phyloP scores from a whole-genome alignment of 2,329 filamentous ascomycete genomes.

The Cladobotryum mycophilum region DNA sequence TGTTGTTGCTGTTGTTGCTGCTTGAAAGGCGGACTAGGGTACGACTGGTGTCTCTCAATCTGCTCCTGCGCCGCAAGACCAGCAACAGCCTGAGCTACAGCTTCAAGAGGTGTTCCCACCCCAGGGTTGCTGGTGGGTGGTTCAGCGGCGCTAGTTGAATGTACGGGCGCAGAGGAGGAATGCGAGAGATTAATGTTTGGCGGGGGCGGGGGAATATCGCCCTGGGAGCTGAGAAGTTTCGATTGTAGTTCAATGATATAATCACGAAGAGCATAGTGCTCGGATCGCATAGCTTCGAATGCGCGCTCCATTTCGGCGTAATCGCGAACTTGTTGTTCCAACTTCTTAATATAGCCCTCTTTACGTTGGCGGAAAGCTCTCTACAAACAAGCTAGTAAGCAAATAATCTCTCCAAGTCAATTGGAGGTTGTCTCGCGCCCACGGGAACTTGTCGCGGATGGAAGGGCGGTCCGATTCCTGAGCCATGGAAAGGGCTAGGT shows the following conservation, averaged over 20 bases:
- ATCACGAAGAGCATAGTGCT: conserved; percentile 86
- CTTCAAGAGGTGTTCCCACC: conserved; percentile 37
- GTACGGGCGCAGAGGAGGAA: conserved; percentile 19
- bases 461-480: not conserved
- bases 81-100: conserved; percentile 44
- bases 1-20: conserved; percentile 27
- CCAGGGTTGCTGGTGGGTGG: conserved; percentile 19
- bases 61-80: conserved; percentile 38
- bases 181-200: conserved; percentile 63
- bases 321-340: conserved; percentile 88
- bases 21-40: conserved; percentile 29
- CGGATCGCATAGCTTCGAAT: conserved; percentile 73
- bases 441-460: not conserved
- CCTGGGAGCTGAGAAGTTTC: conserved; percentile 73
- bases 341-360: conserved; percentile 95
- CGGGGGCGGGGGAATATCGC: conserved; percentile 79
- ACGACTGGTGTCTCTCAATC: conserved; percentile 31
- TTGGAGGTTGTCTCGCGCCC: not conserved
- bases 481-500: not conserved
- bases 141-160: conserved; percentile 19
- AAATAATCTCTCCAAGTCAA: not conserved
- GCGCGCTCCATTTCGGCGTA: conserved; percentile 67
- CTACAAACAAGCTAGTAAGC: conserved; percentile 40
- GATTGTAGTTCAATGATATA: conserved; percentile 90
- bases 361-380: conserved; percentile 96